Evolutionary conservation across 2,329 filamentous ascomycete species (phyloP).

Genomic region (Phialophora expanda): DNA sequence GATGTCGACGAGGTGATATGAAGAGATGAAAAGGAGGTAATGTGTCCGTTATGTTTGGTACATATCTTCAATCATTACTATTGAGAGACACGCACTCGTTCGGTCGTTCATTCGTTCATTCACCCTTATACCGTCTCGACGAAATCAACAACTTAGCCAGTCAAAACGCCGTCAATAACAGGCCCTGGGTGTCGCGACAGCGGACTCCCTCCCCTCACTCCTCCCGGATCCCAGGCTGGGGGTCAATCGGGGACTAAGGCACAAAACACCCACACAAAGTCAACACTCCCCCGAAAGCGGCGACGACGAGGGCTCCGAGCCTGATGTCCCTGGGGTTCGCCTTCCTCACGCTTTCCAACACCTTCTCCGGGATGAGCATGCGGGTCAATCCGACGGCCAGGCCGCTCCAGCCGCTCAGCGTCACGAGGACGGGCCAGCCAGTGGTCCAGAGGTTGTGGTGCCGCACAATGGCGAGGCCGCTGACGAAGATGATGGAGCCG

Average conservation of each 20-base stretch:
- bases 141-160: background rate
- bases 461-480: slow-evolving; percentile 14
- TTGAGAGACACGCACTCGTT: background rate
- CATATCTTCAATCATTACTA: too few relatives aligned
- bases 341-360: slow-evolving; percentile 24
- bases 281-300: slow-evolving; percentile 8
- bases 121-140: background rate
- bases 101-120: too few relatives aligned
- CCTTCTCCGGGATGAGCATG: slow-evolving; percentile 22
- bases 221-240: background rate
- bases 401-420: slow-evolving; percentile 16
- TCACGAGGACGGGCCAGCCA: slow-evolving; percentile 18
- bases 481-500: slow-evolving; percentile 20
- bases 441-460: slow-evolving; percentile 15
- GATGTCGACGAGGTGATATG: too few relatives aligned
- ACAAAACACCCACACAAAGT: slow-evolving; percentile 11
- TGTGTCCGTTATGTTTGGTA: too few relatives aligned
- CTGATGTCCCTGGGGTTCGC: slow-evolving; percentile 5
- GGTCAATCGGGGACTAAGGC: background rate
- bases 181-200: background rate
- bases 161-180: background rate
- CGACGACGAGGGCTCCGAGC: background rate
- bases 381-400: slow-evolving; percentile 15
- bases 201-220: background rate
- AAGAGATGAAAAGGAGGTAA: too few relatives aligned